Evolutionary conservation across 352 stramenopile genomes (phyloP).

Genomic region (Phytophthora sp.): DNA sequence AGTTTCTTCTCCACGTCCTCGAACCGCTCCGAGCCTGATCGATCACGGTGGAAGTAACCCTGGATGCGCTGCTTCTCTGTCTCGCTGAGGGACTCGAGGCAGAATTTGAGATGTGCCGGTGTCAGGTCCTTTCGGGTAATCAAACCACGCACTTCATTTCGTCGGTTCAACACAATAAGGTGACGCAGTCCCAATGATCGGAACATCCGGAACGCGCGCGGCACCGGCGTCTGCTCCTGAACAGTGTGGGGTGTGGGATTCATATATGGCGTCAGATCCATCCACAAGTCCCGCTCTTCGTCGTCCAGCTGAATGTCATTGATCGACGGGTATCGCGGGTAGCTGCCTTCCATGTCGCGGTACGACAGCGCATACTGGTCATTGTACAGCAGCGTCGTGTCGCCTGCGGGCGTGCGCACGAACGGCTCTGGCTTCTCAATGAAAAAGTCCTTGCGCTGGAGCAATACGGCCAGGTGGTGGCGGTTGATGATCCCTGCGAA

Average conservation of each 20-base stretch:
- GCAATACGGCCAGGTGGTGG: constrained; percentile 75
- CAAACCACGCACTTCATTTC: constrained; percentile 89
- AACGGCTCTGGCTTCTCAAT: constrained; percentile 82
- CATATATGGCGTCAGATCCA: constrained; percentile 98
- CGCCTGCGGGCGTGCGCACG: constrained; percentile 71
- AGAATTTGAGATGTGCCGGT: constrained; percentile 81
- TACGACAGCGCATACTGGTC: constrained; percentile 88
- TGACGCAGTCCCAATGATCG: constrained; percentile 97
- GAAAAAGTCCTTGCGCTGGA: constrained; percentile 89
- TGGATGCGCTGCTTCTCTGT: constrained; percentile 84
- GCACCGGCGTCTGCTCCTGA: constrained; percentile 94
- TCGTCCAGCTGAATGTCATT: constrained; percentile 92
- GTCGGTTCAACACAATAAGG: constrained; percentile 92
- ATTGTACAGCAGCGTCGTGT: constrained; percentile 87
- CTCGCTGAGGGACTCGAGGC: constrained; percentile 78
- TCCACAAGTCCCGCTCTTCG: constrained; percentile 86
- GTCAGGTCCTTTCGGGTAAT: constrained; percentile 90
- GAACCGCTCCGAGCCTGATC: constrained; percentile 71
- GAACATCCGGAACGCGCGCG: constrained; percentile 97
- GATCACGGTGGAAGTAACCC: constrained; percentile 83
- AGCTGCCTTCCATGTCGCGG: constrained; percentile 83
- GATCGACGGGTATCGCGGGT: constrained; percentile 80
- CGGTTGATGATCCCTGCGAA: constrained; percentile 83
- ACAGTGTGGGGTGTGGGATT: constrained; percentile 97
- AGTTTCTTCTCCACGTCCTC: constrained; percentile 86